Evolutionary conservation across 108 stramenopile species (phyloP).

Genomic region (Pseudonitzschia delicatissima): DNA sequence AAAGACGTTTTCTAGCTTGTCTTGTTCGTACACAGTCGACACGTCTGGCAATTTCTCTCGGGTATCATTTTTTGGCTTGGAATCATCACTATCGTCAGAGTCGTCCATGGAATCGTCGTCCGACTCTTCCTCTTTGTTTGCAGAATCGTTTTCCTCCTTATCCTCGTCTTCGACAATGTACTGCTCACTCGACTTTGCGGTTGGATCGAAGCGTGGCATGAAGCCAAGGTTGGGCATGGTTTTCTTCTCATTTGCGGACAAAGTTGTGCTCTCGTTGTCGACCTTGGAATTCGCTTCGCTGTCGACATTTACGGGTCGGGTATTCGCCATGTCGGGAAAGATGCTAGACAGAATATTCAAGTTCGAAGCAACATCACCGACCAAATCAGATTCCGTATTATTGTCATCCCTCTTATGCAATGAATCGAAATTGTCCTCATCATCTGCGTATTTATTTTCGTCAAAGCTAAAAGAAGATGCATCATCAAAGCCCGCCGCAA

Average conservation of each 20-base stretch:
- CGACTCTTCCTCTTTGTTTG: background rate
- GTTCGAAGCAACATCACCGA: slow-evolving; percentile 59
- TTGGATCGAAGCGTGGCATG: slow-evolving; percentile 64
- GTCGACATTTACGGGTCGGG: slow-evolving; percentile 19
- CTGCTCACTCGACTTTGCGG: slow-evolving; percentile 33
- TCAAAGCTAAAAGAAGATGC: slow-evolving; percentile 24
- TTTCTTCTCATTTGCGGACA: background rate
- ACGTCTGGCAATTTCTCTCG: background rate
- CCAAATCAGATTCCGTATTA: slow-evolving; percentile 27
- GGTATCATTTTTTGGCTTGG: background rate
- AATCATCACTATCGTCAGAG: slow-evolving; percentile 13
- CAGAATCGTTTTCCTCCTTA: slow-evolving; percentile 4
- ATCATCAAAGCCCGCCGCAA: slow-evolving; percentile 46
- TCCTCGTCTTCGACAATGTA: slow-evolving; percentile 17
- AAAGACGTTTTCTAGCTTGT: slow-evolving; percentile 73
- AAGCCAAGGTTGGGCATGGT: slow-evolving; percentile 20
- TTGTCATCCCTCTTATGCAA: slow-evolving; percentile 3
- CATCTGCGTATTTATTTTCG: slow-evolving; percentile 16
- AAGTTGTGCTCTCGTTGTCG: background rate
- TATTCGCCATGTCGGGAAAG: slow-evolving; percentile 46
- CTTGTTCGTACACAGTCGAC: slow-evolving; percentile 55
- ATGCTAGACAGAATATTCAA: slow-evolving; percentile 40
- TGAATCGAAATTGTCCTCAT: slow-evolving; percentile 24
- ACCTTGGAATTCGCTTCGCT: background rate
- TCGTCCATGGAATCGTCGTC: slow-evolving; percentile 17